These are phyloP conservation scores for Alnus rubra DNA, from an alignment of 306 rosid species.

Conservation along the genomic window DNA sequence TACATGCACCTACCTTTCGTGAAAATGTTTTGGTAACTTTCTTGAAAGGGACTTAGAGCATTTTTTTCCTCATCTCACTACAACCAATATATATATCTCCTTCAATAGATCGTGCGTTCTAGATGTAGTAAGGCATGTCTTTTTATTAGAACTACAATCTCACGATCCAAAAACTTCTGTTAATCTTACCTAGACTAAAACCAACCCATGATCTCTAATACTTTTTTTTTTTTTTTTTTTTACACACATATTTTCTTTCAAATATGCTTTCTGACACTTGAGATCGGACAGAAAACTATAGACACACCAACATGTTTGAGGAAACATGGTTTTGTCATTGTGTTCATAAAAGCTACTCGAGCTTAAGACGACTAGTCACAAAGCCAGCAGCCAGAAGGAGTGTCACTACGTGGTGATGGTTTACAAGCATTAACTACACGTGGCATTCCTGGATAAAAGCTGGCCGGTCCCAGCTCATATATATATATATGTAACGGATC, in stretches of 20 bases:
- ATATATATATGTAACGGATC: constrained; percentile 23
- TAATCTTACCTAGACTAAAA: no score
- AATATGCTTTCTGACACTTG: neutral
- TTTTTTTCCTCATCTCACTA: no score
- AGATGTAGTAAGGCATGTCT: no score
- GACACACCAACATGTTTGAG: neutral
- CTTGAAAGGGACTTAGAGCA: constrained; percentile 29
- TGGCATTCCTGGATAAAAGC: constrained; percentile 24
- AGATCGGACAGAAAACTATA: neutral
- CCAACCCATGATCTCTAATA: no score
- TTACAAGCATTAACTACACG: constrained; percentile 30
- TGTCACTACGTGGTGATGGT: constrained; percentile 8
- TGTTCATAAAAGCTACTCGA: neutral
- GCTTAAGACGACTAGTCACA: neutral
- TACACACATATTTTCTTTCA: neutral
- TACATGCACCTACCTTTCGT: constrained; percentile 18
- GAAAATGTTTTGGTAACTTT: constrained; percentile 8
- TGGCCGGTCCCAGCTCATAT: constrained; percentile 29
- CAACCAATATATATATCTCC: neutral
- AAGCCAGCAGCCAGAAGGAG: neutral
- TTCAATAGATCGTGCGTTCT: neutral
- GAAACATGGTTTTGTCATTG: neutral
- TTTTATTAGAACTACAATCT: no score
- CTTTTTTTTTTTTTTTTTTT: no score
- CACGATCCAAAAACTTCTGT: no score